phyloP scores from a whole-genome alignment of 2,329 filamentous ascomycete genomes.

The Fusarium goolgardi region DNA sequence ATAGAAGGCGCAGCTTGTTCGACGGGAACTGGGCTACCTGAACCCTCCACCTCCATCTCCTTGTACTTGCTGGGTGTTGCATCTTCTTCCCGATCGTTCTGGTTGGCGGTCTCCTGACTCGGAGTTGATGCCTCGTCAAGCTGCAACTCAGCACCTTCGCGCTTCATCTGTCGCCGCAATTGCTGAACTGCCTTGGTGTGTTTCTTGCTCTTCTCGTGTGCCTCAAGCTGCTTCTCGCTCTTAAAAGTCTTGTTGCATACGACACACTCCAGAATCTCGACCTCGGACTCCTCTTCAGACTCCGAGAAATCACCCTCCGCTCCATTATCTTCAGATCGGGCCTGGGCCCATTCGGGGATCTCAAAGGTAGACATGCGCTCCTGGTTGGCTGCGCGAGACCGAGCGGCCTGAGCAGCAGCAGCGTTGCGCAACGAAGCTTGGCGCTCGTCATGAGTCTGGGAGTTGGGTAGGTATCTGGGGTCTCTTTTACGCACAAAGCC shows the following conservation, averaged over 20 bases:
- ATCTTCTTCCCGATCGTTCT: neutral
- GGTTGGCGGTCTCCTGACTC: neutral
- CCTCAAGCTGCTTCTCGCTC: slow-evolving; percentile 90
- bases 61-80: neutral
- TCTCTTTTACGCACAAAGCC: slow-evolving; percentile 92
- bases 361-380: slow-evolving; percentile 74
- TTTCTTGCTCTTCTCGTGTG: slow-evolving; percentile 97
- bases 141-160: slow-evolving; percentile 75
- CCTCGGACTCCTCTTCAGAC: slow-evolving; percentile 65
- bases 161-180: slow-evolving; percentile 82
- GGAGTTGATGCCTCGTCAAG: slow-evolving; percentile 49
- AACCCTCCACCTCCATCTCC: neutral
- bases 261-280: slow-evolving; percentile 77
- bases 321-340: slow-evolving; percentile 62
- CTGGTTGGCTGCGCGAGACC: slow-evolving; percentile 83
- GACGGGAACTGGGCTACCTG: neutral
- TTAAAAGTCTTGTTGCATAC: slow-evolving; percentile 85
- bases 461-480: slow-evolving; percentile 82
- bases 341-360: slow-evolving; percentile 80
- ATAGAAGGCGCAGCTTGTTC: neutral
- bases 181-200: slow-evolving; percentile 88
- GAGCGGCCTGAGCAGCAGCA: slow-evolving; percentile 84
- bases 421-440: slow-evolving; percentile 82
- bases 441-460: slow-evolving; percentile 81
- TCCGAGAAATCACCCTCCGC: slow-evolving; percentile 71